Evolutionary conservation across 2,329 filamentous ascomycete genomes (phyloP).

Genomic region (Alternaria novae-zelandiae): DNA sequence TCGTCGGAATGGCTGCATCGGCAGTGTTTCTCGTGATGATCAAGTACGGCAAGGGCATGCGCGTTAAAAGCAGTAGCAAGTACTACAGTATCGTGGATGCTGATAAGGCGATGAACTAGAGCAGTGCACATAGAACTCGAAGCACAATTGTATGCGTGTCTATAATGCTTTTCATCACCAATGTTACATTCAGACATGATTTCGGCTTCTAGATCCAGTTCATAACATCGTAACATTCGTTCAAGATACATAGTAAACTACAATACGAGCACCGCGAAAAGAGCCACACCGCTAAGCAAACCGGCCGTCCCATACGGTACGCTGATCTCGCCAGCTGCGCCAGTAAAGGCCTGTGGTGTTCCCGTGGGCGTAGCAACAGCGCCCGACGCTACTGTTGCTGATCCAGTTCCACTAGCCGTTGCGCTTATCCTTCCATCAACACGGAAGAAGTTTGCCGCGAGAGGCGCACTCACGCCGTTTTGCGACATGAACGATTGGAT

Average conservation of each 20-base stretch:
- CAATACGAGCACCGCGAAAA: conserved; percentile 21
- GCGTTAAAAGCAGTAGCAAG: conserved; percentile 29
- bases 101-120: conserved; percentile 10
- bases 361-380: conserved; percentile 19
- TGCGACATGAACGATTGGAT: conserved; percentile 34
- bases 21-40: conserved; percentile 54
- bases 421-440: conserved; percentile 38
- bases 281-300: conserved; percentile 18
- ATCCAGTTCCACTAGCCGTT: background rate
- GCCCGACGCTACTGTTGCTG: background rate
- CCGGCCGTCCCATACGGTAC: conserved; percentile 18
- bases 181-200: background rate
- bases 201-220: background rate
- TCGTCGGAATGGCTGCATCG: conserved; percentile 52
- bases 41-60: conserved; percentile 56
- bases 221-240: background rate
- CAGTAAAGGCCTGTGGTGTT: conserved; percentile 28
- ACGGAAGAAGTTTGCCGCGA: conserved; percentile 46
- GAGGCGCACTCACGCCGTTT: conserved; percentile 30
- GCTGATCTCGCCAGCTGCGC: conserved; percentile 18
- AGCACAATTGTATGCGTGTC: background rate
- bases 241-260: background rate
- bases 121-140: background rate
- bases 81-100: conserved; percentile 43
- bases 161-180: background rate